These are phyloP conservation scores for Elaeis guineensis DNA, from an alignment of 176 grass and related monocot genomes.

Conservation along the genomic window DNA sequence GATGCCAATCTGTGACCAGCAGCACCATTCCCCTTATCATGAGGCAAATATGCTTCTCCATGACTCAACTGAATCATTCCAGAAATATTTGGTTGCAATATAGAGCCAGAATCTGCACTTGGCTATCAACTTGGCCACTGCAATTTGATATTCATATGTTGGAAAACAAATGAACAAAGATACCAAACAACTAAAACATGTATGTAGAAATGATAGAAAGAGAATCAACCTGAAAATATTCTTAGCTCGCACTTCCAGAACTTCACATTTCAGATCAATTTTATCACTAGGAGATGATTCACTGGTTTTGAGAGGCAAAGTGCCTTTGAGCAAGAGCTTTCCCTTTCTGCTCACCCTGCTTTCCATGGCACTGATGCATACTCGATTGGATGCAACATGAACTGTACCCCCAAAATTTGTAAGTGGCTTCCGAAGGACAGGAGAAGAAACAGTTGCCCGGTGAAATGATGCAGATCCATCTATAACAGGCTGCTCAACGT, in stretches of 20 bases:
- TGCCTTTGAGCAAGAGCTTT: constrained; percentile 86
- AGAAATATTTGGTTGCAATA: constrained; percentile 87
- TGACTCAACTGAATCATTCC: constrained; percentile 79
- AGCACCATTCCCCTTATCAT: constrained; percentile 91
- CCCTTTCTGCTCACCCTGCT: constrained; percentile 92
- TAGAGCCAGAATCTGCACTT: constrained; percentile 87
- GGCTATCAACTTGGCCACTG: constrained; percentile 93
- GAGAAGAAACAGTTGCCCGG: constrained; percentile 74
- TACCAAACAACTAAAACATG: too few species aligned
- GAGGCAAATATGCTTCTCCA: constrained; percentile 95
- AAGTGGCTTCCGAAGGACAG: constrained; percentile 71
- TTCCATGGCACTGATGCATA: constrained; percentile 85
- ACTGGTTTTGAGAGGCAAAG: constrained; percentile 64
- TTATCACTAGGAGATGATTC: constrained; percentile 70
- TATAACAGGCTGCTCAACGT: constrained; percentile 91
- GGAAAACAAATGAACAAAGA: background rate
- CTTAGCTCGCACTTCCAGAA: constrained; percentile 88
- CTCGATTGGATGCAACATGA: constrained; percentile 74
- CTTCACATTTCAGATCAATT: constrained; percentile 99
- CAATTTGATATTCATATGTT: background rate
- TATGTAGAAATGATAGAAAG: background rate
- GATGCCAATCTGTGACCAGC: constrained; percentile 45
- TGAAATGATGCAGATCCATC: constrained; percentile 96
- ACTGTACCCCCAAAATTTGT: constrained; percentile 77
- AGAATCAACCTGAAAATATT: constrained; percentile 71